Base-by-base conservation (phyloP, 192 early-diverging fungal species). In the Entomortierella parvispora region DNA sequence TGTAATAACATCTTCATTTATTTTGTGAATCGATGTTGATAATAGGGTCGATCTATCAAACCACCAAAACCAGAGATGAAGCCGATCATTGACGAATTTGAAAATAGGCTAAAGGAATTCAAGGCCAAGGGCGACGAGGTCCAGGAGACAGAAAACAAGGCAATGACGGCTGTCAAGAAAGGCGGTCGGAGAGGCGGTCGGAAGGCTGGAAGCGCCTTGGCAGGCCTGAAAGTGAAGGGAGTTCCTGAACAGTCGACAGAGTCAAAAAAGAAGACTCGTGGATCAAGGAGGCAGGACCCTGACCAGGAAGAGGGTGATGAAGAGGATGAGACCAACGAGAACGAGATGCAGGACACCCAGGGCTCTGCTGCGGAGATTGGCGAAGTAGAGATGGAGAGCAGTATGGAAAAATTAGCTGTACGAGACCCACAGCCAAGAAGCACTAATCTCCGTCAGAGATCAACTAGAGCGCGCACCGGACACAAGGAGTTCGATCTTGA, bases 41-140 rank as follows among this genome's bases (percentile, higher is more conserved):
- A 46, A 59, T 57, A 91, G 92, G 87, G 81, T 17, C 85, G 89
- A 54, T 80, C 81, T 43, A 70, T 85, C 34, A 88, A 90, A 51
- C 58, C 62, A 4, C 89, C 89, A 51, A 97, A 93, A 71, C 78
- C 85, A 6, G 97, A 97, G 63, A 76, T 90, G 46, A 96, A 96
- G 82, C 61, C 80, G 3, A 20, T 90, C 49, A 79, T 97, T 26
- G 96, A 98, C 44, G 96, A 98, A 58, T 95, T 92, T 68, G 96
- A 95, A 56, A 45, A 68, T 23, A 95, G 91, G 76, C 82, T 99
- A 11, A 82, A 87, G 42, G 88, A 95, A 61, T 81, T 87, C 20
- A 88, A 89, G 22, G 89, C 86, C 48, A 90, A 88, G 45, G 80
- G 80, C 4, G 71, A 67, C 1, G 80, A 81, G 51, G 70, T 49